Percentiles rank a stretch among this genome's conserved stretches.
phyloP scores from a whole-genome alignment of 1,284 basidiomycete species.

The Leccinum angustisporum region DNA sequence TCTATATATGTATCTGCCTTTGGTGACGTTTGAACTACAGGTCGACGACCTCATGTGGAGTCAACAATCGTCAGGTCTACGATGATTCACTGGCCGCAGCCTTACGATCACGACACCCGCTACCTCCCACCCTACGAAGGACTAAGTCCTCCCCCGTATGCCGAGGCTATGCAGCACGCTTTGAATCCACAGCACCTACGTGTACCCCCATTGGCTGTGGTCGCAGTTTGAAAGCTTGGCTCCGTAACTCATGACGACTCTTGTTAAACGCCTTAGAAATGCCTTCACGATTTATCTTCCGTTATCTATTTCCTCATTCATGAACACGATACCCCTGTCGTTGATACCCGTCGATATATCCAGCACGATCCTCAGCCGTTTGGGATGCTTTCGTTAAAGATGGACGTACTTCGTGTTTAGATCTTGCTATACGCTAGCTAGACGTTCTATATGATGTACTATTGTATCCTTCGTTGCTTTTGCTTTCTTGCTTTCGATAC shows the following conservation, averaged over 20 bases:
- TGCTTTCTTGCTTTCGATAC: not conserved
- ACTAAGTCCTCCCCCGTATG: constrained; percentile 16
- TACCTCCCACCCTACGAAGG: constrained; percentile 21
- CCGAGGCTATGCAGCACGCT: not conserved
- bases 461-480: not conserved
- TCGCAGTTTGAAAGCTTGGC: not conserved
- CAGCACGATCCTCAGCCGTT: not conserved
- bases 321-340: constrained; percentile 9
- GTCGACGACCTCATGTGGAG: constrained; percentile 11
- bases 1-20: not conserved
- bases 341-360: constrained; percentile 11
- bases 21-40: constrained; percentile 1
- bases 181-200: not conserved
- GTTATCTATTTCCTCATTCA: not conserved
- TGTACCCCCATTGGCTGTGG: constrained; percentile 6
- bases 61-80: not conserved
- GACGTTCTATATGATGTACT: not conserved
- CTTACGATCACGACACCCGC: not conserved
- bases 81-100: not conserved
- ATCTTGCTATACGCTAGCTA: not conserved
- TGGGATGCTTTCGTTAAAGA: not conserved
- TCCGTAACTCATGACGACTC: not conserved
- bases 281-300: not conserved
- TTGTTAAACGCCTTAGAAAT: not conserved
- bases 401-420: not conserved